These are phyloP conservation scores for Verbena officinalis DNA, from an alignment of 257 asterid species.

Conservation along the genomic window DNA sequence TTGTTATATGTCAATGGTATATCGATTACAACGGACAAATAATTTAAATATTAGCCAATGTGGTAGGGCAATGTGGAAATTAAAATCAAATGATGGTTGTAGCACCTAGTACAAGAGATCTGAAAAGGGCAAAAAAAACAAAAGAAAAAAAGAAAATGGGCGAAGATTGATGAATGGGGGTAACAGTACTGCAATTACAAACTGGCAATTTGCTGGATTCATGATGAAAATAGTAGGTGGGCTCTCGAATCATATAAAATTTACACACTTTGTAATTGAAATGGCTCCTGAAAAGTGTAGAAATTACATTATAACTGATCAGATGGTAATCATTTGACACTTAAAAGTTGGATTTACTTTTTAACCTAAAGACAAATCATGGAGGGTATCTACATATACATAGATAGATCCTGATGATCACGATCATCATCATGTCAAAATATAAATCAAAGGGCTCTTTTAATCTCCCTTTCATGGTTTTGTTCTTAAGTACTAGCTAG, in stretches of 20 bases:
- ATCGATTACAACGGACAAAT: not conserved
- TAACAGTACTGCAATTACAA: constrained; percentile 35
- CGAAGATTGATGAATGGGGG: constrained; percentile 4
- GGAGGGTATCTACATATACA: constrained; percentile 44
- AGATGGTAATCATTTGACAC: constrained; percentile 63
- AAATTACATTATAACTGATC: constrained; percentile 21
- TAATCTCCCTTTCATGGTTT: not conserved
- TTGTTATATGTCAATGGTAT: not conserved
- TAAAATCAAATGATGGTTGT: constrained; percentile 13
- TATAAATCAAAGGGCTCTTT: constrained; percentile 12
- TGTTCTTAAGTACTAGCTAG: not conserved
- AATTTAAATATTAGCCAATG: not conserved
- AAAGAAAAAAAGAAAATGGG: constrained; percentile 21
- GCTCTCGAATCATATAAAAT: constrained; percentile 50
- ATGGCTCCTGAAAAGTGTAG: constrained; percentile 34
- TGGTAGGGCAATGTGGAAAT: constrained; percentile 41
- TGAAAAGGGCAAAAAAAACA: constrained; percentile 13
- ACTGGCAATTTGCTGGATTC: constrained; percentile 91
- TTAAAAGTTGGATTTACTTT: constrained; percentile 65
- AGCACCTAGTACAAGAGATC: constrained; percentile 36
- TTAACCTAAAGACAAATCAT: constrained; percentile 61
- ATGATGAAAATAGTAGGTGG: constrained; percentile 64
- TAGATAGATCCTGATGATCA: constrained; percentile 32
- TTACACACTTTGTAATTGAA: constrained; percentile 38
- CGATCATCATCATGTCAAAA: constrained; percentile 28